Percentiles rank a stretch among this genome's conserved stretches.
These are phyloP conservation scores for Neurospora sp. DNA, from an alignment of 495 filamentous ascomycete genomes.

Conservation along the genomic window DNA sequence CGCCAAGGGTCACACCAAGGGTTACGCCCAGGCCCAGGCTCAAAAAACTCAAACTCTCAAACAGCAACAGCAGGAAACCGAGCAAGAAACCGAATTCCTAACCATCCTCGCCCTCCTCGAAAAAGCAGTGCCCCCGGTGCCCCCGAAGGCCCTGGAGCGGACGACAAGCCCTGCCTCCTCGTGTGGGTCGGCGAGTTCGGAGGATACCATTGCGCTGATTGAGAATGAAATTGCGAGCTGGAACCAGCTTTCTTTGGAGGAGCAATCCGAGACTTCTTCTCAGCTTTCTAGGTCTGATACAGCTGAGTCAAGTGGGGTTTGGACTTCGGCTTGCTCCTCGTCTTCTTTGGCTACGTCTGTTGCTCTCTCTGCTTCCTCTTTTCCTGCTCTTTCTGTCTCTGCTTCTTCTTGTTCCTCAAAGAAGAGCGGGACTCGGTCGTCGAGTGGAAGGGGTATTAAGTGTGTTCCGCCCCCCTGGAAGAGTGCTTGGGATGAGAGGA, in stretches of 20 bases:
- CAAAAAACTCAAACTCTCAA: neutral
- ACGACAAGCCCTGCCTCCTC: neutral
- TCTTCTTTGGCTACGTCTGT: neutral
- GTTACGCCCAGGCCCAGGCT: neutral
- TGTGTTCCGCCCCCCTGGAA: neutral
- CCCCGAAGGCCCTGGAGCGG: neutral
- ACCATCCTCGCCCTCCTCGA: constrained; percentile 22
- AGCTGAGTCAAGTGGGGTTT: neutral
- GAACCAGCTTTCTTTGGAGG: neutral
- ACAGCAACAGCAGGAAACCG: neutral
- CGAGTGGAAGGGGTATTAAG: neutral
- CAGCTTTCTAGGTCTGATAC: neutral
- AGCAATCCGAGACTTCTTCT: neutral
- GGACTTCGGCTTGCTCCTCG: neutral
- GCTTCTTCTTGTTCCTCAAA: neutral
- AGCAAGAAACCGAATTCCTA: constrained; percentile 1
- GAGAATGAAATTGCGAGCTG: neutral
- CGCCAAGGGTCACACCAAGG: neutral
- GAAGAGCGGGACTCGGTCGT: neutral
- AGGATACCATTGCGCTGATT: neutral
- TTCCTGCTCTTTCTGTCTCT: neutral
- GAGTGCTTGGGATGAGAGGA: neutral
- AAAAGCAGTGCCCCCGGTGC: neutral
- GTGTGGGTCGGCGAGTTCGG: neutral
- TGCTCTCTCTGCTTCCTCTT: neutral